These are phyloP conservation scores for Oryza coarctata DNA, from an alignment of 176 grass and related monocot species.

Conservation along the genomic window DNA sequence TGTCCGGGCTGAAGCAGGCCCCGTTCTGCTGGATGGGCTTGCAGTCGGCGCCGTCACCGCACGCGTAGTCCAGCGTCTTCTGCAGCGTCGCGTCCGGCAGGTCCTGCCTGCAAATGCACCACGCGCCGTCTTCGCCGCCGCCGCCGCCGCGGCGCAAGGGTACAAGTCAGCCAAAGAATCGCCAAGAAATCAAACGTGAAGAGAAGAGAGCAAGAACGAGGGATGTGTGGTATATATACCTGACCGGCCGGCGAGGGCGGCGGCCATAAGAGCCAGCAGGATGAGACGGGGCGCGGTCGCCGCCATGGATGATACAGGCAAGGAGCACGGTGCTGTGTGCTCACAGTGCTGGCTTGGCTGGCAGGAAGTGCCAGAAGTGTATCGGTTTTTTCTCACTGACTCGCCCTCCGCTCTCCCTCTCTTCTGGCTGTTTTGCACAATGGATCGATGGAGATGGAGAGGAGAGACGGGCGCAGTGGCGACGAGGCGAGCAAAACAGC, in stretches of 20 bases:
- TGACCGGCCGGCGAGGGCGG: constrained; percentile 28
- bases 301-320: constrained; percentile 15
- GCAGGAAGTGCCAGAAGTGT: too few relatives aligned
- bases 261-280: constrained; percentile 15
- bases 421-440: background rate
- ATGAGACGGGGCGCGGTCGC: constrained; percentile 1
- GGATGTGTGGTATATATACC: background rate
- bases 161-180: background rate
- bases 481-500: background rate
- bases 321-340: background rate
- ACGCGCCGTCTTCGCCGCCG: constrained; percentile 52
- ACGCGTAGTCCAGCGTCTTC: constrained; percentile 82
- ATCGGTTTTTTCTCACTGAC: background rate
- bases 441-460: background rate
- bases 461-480: background rate
- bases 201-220: background rate
- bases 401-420: too few relatives aligned
- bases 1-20: constrained; percentile 66
- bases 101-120: constrained; percentile 72
- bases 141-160: background rate
- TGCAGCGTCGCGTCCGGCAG: constrained; percentile 48
- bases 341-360: background rate
- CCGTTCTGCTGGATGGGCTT: constrained; percentile 54
- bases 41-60: constrained; percentile 78
- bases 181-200: background rate